Base-by-base conservation (phyloP, 306 rosid species). In the Malus sylvestris region DNA sequence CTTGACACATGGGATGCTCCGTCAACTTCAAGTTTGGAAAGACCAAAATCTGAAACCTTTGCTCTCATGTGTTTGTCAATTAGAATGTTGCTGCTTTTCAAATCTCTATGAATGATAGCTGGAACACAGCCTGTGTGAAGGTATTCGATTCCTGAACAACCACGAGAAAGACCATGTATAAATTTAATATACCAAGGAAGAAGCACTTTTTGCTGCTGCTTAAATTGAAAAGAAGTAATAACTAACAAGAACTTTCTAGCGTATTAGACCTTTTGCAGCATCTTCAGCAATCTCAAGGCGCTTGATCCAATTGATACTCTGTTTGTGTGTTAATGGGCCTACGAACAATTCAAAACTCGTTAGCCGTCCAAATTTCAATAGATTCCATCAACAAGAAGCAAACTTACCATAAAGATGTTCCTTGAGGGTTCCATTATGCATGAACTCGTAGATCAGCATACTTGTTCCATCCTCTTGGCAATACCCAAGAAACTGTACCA, bases 371-470 rank as follows among this genome's bases (percentile, higher is more conserved):
- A 66, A 85, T 32, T 63, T 73, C 4, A 10, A 45, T n/a, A 51
- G 30, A 76, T 83, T 57, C 71, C 22, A 67, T 70, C 11, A 75
- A 64, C 79, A 72, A 62, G 20, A 27, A 10, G 13, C 10, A 64
- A 29, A 66, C 89, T 88, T 86, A 95, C 98, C 96, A 80, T 95
- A 95, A 74, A 95, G 97, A 86, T 95, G 97, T 81, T 95, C 98
- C 85, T 95, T 95, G 88, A 95, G 97, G 73, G 98, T 95, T 81
- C 98, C 98, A 82, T 89, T 90, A 71, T 92, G 97, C 98, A 95
- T 90, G 89, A 92, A 95, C 91, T 95, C 97, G 78, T 95, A 95
- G 63, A 95, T 83, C 66, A 95, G 97, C 87, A 95, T 90, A 69
- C 96, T 89, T 73, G 81, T 87, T 22, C 75, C 90, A 81, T 85